phyloP scores from a whole-genome alignment of 2,329 filamentous ascomycete genomes.

The Verticillium dahliae region DNA sequence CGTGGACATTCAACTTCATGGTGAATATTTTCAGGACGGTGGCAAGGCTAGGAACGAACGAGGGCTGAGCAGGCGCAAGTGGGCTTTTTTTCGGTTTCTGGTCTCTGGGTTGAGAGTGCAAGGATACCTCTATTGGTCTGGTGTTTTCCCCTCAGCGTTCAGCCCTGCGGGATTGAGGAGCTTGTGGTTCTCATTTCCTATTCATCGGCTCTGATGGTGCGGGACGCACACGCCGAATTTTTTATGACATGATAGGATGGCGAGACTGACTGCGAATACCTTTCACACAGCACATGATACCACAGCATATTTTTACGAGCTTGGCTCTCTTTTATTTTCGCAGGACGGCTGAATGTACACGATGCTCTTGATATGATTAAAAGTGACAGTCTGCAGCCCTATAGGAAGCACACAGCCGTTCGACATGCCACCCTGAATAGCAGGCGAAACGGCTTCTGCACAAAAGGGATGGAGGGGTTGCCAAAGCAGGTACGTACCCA shows the following conservation, averaged over 20 bases:
- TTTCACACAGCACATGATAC: too few relatives aligned
- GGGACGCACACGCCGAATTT: background rate
- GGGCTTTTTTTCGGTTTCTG: background rate
- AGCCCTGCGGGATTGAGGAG: background rate
- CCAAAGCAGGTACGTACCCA: background rate
- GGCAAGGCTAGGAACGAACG: slow-evolving; percentile 51
- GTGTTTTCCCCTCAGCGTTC: background rate
- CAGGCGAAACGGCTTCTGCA: background rate
- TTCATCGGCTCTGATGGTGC: background rate
- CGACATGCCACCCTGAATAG: background rate
- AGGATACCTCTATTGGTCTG: background rate
- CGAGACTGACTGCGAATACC: too few relatives aligned
- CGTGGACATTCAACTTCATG: slow-evolving; percentile 87
- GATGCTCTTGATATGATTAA: too few relatives aligned
- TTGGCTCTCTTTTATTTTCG: too few relatives aligned
- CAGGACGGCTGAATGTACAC: too few relatives aligned
- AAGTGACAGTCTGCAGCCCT: too few relatives aligned
- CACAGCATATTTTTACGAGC: too few relatives aligned
- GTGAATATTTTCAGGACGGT: slow-evolving; percentile 73
- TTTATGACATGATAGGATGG: too few relatives aligned
- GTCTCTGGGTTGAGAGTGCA: background rate
- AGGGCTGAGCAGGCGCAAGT: slow-evolving; percentile 18
- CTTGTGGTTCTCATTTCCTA: background rate
- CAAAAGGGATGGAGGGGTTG: background rate
- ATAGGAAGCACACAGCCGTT: too few relatives aligned